A percentile compares a stretch with the other conserved stretches of the same genome.
Conservation (phyloP, 805 yeast genomes). For the Saccharomycopsis oosterbeekiorum region DNA sequence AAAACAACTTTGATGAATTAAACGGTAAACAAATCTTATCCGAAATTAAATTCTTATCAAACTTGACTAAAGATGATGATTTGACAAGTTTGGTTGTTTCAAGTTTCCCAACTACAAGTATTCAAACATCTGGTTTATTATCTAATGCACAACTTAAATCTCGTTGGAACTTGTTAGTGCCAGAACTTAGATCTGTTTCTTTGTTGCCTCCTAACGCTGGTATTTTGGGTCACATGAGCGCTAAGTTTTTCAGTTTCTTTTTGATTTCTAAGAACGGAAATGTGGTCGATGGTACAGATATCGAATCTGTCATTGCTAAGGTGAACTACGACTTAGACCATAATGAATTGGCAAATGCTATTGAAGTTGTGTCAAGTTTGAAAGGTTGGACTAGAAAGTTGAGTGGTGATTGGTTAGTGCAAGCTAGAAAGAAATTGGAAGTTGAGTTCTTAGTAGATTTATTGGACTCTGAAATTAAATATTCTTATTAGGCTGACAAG, state of each 20-base stretch:
- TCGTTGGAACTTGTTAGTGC: conserved; percentile 70
- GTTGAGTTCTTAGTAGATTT: conserved; percentile 68
- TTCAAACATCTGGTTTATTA: conserved; percentile 46
- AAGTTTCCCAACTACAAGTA: conserved; percentile 36
- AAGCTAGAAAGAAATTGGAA: conserved; percentile 84
- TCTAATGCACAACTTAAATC: conserved; percentile 69
- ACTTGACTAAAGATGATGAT: conserved; percentile 39
- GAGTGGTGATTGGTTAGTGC: conserved; percentile 85
- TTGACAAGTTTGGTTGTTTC: conserved; percentile 40
- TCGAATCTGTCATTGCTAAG: conserved; percentile 82
- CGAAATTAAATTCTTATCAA: conserved; percentile 49
- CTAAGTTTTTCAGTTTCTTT: conserved; percentile 64
- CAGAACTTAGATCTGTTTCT: conserved; percentile 83
- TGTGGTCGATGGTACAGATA: conserved; percentile 50
- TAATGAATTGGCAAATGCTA: conserved; percentile 78
- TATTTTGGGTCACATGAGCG: conserved; percentile 80
- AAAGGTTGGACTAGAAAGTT: conserved; percentile 90
- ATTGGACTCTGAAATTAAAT: conserved; percentile 55
- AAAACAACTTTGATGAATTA: conserved; percentile 19
- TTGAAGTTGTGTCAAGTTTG: conserved; percentile 80
- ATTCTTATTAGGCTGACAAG: conserved; percentile 26
- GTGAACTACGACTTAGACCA: conserved; percentile 65
- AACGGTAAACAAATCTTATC: conserved; percentile 51
- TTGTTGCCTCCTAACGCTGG: conserved; percentile 94
- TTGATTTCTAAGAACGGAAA: conserved; percentile 67